Percentiles rank a stretch among this genome's conserved stretches.
Conservation (phyloP, 345 rosid genomes). For the Pistacia vera region DNA sequence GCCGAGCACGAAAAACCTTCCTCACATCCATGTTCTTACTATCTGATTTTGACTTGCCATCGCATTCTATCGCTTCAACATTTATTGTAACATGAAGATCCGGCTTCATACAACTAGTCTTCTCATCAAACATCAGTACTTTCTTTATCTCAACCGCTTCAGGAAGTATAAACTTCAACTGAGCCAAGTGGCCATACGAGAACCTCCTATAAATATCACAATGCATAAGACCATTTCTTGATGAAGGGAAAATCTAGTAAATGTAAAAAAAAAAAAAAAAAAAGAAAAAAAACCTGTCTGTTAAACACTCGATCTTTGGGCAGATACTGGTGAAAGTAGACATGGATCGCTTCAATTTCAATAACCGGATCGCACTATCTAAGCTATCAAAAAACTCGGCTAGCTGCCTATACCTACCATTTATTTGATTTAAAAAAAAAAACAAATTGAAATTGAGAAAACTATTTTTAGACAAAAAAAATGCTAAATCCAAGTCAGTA, state of each 20-base stretch:
- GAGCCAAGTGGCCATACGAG: constrained; percentile 64
- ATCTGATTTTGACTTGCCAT: constrained; percentile 35
- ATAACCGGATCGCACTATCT: constrained; percentile 56
- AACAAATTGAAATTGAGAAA: neutral
- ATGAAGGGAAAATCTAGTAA: neutral
- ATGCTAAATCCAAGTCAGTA: neutral
- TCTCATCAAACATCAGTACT: constrained; percentile 60
- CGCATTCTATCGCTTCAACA: constrained; percentile 45
- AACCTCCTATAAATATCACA: constrained; percentile 66
- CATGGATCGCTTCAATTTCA: constrained; percentile 54
- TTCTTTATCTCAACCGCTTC: constrained; percentile 76
- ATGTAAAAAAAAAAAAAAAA: neutral
- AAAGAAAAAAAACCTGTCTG: constrained; percentile 54
- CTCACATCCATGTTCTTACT: constrained; percentile 49
- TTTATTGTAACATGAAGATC: constrained; percentile 68
- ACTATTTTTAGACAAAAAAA: neutral
- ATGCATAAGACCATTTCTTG: neutral
- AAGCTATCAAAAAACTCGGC: constrained; percentile 65
- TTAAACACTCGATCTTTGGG: constrained; percentile 58
- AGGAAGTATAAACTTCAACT: constrained; percentile 72
- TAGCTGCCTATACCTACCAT: constrained; percentile 57
- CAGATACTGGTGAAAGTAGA: constrained; percentile 55
- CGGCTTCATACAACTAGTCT: constrained; percentile 75
- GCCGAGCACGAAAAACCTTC: constrained; percentile 62
- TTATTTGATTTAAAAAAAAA: neutral